These are phyloP conservation scores for Triticum turgidum DNA, from an alignment of 176 grass and related monocot genomes.

Conservation along the genomic window DNA sequence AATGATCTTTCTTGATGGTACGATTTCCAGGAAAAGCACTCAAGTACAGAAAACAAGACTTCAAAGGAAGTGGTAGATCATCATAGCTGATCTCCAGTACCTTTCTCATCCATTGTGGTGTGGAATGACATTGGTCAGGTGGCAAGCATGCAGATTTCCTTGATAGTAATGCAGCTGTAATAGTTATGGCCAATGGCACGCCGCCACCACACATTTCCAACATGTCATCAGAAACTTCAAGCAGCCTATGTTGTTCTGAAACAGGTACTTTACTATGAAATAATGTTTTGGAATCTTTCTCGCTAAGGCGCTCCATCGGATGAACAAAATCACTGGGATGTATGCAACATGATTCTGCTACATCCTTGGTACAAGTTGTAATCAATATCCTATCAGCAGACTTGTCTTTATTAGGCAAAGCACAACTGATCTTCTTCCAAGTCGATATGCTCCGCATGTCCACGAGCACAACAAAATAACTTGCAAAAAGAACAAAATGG, in stretches of 20 bases:
- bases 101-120: neutral
- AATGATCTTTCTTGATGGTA: conserved; percentile 19
- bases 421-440: neutral
- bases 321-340: neutral
- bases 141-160: neutral
- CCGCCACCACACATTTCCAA: conserved; percentile 15
- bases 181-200: conserved; percentile 26
- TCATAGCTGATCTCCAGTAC: conserved; percentile 13
- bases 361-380: neutral
- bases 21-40: conserved; percentile 4
- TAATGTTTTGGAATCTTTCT: neutral
- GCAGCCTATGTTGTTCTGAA: neutral
- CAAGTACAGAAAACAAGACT: conserved; percentile 28
- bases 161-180: neutral
- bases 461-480: conserved; percentile 1
- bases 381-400: conserved; percentile 19
- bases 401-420: conserved; percentile 17
- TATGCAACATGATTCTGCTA: neutral
- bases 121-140: neutral
- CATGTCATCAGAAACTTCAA: neutral
- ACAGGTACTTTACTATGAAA: neutral
- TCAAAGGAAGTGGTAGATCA: conserved; percentile 6
- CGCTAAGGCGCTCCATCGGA: neutral
- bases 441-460: neutral
- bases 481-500: neutral